These are phyloP conservation scores for Aphanocladium album DNA, from an alignment of 2,329 filamentous ascomycete genomes.

Conservation along the genomic window DNA sequence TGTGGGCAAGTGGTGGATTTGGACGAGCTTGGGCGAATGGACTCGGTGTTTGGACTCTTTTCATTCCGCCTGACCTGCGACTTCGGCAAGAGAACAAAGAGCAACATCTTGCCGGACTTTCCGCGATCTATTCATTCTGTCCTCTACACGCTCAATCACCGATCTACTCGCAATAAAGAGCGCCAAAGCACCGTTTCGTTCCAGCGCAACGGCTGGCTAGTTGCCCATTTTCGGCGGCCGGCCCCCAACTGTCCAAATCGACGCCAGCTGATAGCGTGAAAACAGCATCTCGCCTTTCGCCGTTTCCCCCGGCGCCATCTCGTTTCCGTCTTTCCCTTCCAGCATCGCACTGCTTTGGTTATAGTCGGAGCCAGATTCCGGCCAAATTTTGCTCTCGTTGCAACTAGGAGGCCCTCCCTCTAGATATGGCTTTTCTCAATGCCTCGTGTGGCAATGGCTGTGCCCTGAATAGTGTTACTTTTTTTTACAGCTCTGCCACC, in stretches of 20 bases:
- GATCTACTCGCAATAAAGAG: background rate
- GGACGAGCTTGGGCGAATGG: background rate
- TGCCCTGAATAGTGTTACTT: background rate
- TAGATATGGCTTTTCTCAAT: background rate
- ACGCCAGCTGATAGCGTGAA: background rate
- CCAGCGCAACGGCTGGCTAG: background rate
- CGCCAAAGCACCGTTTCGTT: background rate
- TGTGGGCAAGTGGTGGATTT: background rate
- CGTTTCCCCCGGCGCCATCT: no score
- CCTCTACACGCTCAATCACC: background rate
- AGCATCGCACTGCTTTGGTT: background rate
- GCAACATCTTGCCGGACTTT: background rate
- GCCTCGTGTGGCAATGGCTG: background rate
- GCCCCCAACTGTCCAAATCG: background rate
- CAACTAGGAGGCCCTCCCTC: background rate
- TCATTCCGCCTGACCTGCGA: background rate
- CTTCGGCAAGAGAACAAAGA: background rate
- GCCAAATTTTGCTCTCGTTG: constrained; percentile 3
- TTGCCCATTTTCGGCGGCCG: background rate
- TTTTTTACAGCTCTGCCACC: background rate
- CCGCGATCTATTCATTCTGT: background rate
- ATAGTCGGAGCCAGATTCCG: background rate
- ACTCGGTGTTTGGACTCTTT: background rate
- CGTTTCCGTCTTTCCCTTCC: background rate
- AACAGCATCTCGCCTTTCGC: no score